These are phyloP conservation scores for Centaurea solstitialis DNA, from an alignment of 129 eudicot genomes.

Conservation along the genomic window DNA sequence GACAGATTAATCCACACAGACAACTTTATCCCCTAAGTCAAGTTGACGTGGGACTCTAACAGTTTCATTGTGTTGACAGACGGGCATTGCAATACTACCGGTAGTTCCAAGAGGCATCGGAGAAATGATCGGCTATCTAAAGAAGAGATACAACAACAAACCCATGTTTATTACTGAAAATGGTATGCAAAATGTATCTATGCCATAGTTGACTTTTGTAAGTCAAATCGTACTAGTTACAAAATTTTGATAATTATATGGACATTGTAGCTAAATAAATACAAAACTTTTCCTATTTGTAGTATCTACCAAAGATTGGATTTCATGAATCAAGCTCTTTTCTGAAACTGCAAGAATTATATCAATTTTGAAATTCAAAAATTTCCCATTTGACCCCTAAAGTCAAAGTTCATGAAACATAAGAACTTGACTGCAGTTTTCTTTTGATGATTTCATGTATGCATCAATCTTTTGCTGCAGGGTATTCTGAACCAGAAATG, in stretches of 20 bases:
- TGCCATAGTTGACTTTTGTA: slow-evolving; percentile 1
- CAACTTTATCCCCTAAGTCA: neutral
- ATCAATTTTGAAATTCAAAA: neutral
- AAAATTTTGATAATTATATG: neutral
- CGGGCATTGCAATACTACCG: slow-evolving; percentile 43
- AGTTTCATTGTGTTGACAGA: slow-evolving; percentile 37
- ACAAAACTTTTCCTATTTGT: neutral
- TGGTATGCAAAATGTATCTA: slow-evolving; percentile 48
- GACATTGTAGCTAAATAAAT: neutral
- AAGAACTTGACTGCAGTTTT: neutral
- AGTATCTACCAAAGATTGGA: neutral
- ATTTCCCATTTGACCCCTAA: neutral
- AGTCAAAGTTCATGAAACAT: slow-evolving; percentile 14
- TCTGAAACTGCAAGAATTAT: neutral
- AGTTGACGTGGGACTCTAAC: neutral
- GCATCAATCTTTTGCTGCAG: slow-evolving; percentile 27
- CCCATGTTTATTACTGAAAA: slow-evolving; percentile 89
- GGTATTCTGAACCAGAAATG: slow-evolving; percentile 44
- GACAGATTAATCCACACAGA: no score
- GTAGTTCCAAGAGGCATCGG: slow-evolving; percentile 88
- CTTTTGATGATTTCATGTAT: neutral
- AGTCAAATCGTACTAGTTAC: neutral
- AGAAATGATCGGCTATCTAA: slow-evolving; percentile 54
- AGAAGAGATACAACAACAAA: slow-evolving; percentile 70
- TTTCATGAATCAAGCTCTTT: neutral